These are phyloP conservation scores for Emmonsia crescens DNA, from an alignment of 2,329 filamentous ascomycete genomes.

Conservation along the genomic window DNA sequence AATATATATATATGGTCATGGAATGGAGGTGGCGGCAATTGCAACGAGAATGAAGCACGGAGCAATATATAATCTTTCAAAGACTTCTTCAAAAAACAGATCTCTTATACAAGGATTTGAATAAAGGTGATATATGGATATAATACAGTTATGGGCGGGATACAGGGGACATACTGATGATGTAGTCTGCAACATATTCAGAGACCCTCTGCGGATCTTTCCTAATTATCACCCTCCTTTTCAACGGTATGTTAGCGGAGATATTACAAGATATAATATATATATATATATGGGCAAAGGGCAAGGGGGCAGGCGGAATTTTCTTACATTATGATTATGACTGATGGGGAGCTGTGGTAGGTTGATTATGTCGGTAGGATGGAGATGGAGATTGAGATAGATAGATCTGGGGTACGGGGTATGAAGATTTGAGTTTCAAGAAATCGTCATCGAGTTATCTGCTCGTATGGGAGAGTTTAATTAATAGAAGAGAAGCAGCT, in stretches of 20 bases:
- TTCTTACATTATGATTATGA: constrained; percentile 5
- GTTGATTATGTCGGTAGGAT: too few relatives aligned
- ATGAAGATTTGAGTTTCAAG: not conserved
- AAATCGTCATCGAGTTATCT: not conserved
- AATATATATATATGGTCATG: not conserved
- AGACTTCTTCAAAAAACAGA: not conserved
- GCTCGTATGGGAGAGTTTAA: not conserved
- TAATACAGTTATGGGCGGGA: not conserved
- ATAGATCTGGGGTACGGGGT: not conserved
- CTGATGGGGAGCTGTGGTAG: not conserved
- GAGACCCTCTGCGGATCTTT: constrained; percentile 59
- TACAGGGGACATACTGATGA: constrained; percentile 48
- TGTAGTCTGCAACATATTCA: constrained; percentile 69
- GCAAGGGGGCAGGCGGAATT: not conserved
- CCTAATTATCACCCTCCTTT: constrained; percentile 74
- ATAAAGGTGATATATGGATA: not conserved
- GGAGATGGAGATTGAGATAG: not conserved
- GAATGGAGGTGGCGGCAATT: not conserved
- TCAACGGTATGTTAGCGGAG: constrained; percentile 8
- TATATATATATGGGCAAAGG: not conserved
- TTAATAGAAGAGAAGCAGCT: not conserved
- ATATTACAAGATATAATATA: not conserved
- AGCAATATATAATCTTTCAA: not conserved
- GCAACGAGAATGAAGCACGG: not conserved
- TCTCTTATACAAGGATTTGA: not conserved